phyloP scores from a whole-genome alignment of 176 grass and related monocot genomes.

The Triticum urartu region DNA sequence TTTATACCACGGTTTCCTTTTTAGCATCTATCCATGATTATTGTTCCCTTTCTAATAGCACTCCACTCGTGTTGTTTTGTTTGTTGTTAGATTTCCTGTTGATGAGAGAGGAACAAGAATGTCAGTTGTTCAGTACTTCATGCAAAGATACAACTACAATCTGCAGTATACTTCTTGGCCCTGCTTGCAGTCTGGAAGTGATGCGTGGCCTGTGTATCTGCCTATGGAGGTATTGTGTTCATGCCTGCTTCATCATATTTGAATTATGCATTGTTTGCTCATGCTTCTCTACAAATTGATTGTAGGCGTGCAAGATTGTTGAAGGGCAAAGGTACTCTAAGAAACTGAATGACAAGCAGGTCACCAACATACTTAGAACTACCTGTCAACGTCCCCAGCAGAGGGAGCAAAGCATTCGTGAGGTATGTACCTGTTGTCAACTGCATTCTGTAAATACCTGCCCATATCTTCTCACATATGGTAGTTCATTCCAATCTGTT shows the following conservation, averaged over 20 bases:
- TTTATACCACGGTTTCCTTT: neutral
- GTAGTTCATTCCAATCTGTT: too few relatives aligned
- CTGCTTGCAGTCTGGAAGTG: slow-evolving; percentile 76
- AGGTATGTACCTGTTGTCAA: slow-evolving; percentile 30
- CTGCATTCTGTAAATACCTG: neutral
- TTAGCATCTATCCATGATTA: neutral
- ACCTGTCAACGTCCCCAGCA: slow-evolving; percentile 68
- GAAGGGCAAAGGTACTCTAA: slow-evolving; percentile 80
- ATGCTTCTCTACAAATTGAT: neutral
- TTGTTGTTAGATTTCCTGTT: slow-evolving; percentile 61
- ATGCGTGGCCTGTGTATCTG: slow-evolving; percentile 63
- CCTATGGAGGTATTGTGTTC: slow-evolving; percentile 63
- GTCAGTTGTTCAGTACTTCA: slow-evolving; percentile 72
- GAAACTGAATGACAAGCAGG: slow-evolving; percentile 77
- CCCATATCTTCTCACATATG: too few relatives aligned
- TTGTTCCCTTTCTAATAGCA: neutral
- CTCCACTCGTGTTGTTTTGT: neutral
- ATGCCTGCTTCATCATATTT: neutral
- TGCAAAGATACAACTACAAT: slow-evolving; percentile 47
- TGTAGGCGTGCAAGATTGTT: slow-evolving; percentile 70
- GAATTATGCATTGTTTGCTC: neutral
- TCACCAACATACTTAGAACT: slow-evolving; percentile 60
- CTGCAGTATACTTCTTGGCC: slow-evolving; percentile 49
- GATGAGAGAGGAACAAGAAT: slow-evolving; percentile 42
- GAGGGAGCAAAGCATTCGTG: slow-evolving; percentile 62